Evolutionary conservation across 805 yeast genomes (phyloP).

Genomic region (Metschnikowia borealis): DNA sequence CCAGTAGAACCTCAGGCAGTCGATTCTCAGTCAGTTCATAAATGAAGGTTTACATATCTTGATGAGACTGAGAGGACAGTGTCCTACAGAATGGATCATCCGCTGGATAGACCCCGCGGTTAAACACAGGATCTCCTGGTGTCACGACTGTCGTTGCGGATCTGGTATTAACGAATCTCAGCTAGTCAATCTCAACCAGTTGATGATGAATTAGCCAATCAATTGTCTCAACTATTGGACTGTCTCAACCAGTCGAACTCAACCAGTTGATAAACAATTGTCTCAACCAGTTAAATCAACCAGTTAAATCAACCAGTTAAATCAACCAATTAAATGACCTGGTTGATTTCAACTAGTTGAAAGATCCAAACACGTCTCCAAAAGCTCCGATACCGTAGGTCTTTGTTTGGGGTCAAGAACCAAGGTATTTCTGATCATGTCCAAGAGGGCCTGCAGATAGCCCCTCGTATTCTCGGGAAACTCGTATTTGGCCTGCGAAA

Average conservation of each 20-base stretch:
- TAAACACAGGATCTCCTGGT: no score
- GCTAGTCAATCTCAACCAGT: background rate
- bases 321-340: no score
- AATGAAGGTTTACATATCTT: no score
- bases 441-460: constrained; percentile 55
- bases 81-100: no score
- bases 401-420: constrained; percentile 56
- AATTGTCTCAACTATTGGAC: background rate
- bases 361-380: constrained; percentile 43
- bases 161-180: no score
- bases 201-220: no score
- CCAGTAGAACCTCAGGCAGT: no score
- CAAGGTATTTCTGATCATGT: constrained; percentile 57
- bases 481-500: constrained; percentile 58
- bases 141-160: no score
- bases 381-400: constrained; percentile 59
- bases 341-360: background rate
- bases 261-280: background rate
- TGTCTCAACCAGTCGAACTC: background rate
- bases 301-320: no score
- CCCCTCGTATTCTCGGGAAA: constrained; percentile 48
- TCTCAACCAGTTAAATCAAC: no score
- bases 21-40: background rate
- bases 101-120: no score
- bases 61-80: no score